A percentile compares a stretch with the other conserved stretches of the same genome.
Conservation (phyloP, 768 basidiomycete species). For the Gautieria morchelliformis region DNA sequence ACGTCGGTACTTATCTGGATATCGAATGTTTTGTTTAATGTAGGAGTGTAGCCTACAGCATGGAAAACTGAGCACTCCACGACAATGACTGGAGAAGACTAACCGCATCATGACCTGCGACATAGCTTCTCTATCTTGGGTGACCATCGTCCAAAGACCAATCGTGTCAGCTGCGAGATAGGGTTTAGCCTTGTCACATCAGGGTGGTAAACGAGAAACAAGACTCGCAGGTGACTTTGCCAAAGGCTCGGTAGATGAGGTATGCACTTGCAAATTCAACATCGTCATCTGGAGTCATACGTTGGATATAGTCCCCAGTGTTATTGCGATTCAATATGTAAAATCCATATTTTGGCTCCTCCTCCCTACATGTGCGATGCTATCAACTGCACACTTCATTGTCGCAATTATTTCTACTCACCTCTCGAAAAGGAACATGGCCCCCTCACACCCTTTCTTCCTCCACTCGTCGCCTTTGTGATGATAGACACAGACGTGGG, state of each 20-base stretch:
- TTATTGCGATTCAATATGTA: slow-evolving; percentile 79
- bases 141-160: slow-evolving; percentile 69
- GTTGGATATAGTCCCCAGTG: slow-evolving; percentile 66
- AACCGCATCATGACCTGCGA: slow-evolving; percentile 63
- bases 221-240: slow-evolving; percentile 44
- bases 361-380: slow-evolving; percentile 34
- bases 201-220: not conserved
- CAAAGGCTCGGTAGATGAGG: slow-evolving; percentile 66
- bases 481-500: slow-evolving; percentile 77
- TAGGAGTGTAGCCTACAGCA: slow-evolving; percentile 49
- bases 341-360: slow-evolving; percentile 77
- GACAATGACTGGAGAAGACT: slow-evolving; percentile 12
- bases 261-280: slow-evolving; percentile 53
- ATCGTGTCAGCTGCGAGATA: slow-evolving; percentile 29
- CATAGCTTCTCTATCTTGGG: slow-evolving; percentile 61
- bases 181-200: not conserved
- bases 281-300: slow-evolving; percentile 71
- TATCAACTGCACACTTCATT: not conserved
- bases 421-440: slow-evolving; percentile 85
- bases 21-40: slow-evolving; percentile 54
- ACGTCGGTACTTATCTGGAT: slow-evolving; percentile 52
- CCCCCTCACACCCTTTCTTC: slow-evolving; percentile 79
- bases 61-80: not conserved
- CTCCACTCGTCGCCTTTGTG: slow-evolving; percentile 63
- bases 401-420: slow-evolving; percentile 25